These are phyloP conservation scores for Pleurotus eryngii DNA, from an alignment of 768 basidiomycete genomes.

Conservation along the genomic window DNA sequence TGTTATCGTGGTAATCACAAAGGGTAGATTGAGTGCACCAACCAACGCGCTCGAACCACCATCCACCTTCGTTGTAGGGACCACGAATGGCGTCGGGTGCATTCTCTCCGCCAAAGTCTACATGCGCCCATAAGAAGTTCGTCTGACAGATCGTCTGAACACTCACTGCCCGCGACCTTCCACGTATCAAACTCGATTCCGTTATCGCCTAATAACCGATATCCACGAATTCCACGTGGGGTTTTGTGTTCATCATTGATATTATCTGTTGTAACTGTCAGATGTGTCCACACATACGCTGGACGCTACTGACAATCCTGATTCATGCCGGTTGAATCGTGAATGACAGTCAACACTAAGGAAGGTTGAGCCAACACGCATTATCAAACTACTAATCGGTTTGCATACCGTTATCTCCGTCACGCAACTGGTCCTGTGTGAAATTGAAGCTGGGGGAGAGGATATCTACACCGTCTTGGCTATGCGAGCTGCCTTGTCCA, in stretches of 20 bases:
- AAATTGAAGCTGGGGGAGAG: slow-evolving; percentile 31
- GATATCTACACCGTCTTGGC: slow-evolving; percentile 30
- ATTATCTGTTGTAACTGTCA: slow-evolving; percentile 18
- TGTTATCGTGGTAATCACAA: not conserved
- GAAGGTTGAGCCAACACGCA: not conserved
- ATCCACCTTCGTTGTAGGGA: slow-evolving; percentile 57
- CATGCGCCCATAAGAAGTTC: no score
- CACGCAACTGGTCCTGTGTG: slow-evolving; percentile 24
- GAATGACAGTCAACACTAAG: slow-evolving; percentile 30
- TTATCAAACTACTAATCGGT: not conserved
- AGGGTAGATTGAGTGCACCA: not conserved
- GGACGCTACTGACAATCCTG: slow-evolving; percentile 27
- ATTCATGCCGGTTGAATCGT: slow-evolving; percentile 34
- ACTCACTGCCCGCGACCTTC: slow-evolving; percentile 39
- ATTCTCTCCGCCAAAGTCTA: slow-evolving; percentile 36
- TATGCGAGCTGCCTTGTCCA: slow-evolving; percentile 32
- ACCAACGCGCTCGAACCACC: slow-evolving; percentile 51
- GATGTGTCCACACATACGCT: not conserved
- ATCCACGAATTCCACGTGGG: slow-evolving; percentile 67
- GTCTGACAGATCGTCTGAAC: not conserved
- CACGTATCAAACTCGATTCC: slow-evolving; percentile 30
- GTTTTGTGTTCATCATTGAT: slow-evolving; percentile 46
- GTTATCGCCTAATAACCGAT: slow-evolving; percentile 38
- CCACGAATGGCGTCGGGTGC: slow-evolving; percentile 57
- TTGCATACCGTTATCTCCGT: slow-evolving; percentile 24